Evolutionary conservation across 176 grass and related monocot genomes (phyloP).

Genomic region (Triticum timopheevii): DNA sequence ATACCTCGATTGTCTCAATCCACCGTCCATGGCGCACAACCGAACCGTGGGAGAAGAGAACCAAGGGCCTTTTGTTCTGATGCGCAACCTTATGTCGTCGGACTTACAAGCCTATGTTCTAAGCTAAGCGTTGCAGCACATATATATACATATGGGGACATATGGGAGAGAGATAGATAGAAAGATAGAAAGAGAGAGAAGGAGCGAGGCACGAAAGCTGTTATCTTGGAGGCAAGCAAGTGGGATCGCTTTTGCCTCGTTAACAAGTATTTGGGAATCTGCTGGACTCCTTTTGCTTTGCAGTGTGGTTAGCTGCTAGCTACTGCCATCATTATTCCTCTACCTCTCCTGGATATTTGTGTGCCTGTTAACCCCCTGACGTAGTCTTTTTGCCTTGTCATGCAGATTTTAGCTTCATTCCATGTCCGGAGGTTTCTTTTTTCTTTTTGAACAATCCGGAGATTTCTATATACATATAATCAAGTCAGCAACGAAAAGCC

Average conservation of each 20-base stretch:
- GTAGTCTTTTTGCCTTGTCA: neutral
- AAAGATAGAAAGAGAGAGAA: neutral
- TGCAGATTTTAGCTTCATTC: neutral
- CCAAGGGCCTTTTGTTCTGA: neutral
- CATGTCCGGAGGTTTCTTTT: neutral
- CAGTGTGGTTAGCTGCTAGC: neutral
- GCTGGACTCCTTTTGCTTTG: slow-evolving; percentile 22
- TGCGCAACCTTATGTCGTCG: neutral
- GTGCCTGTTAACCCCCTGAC: neutral
- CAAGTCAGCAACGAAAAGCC: neutral
- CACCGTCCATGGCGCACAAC: slow-evolving; percentile 25
- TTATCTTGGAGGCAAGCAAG: slow-evolving; percentile 30
- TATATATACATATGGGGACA: neutral
- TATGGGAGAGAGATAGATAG: neutral
- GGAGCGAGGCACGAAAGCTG: slow-evolving; percentile 18
- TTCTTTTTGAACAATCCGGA: too few relatives aligned
- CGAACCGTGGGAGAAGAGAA: neutral
- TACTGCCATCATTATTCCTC: slow-evolving; percentile 22
- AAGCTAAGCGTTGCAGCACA: slow-evolving; percentile 19
- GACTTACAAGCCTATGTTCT: slow-evolving; percentile 12
- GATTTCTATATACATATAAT: too few relatives aligned
- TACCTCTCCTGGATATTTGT: neutral
- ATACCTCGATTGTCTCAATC: slow-evolving; percentile 30
- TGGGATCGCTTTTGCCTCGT: slow-evolving; percentile 58
- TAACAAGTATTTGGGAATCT: slow-evolving; percentile 50